phyloP scores from a whole-genome alignment of 1,284 basidiomycete genomes.

The Irpex lacteus region DNA sequence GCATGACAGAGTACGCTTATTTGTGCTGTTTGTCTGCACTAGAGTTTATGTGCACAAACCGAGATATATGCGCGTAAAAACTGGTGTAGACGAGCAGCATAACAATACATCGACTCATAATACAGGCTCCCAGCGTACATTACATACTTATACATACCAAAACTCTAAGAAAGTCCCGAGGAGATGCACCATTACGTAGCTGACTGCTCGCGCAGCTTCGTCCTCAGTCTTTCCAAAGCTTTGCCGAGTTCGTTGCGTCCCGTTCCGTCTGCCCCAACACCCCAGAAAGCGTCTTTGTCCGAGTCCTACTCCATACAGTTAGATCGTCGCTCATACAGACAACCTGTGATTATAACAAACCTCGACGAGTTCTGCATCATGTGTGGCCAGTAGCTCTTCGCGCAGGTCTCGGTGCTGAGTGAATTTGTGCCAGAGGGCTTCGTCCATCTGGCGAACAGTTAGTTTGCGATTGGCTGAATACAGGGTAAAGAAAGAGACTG shows the following conservation, averaged over 20 bases:
- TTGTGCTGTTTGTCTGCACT: too few species aligned
- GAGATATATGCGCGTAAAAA: too few species aligned
- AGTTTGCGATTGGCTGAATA: background rate
- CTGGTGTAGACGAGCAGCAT: too few species aligned
- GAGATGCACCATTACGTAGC: background rate
- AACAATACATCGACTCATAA: too few species aligned
- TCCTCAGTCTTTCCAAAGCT: slow-evolving; percentile 19
- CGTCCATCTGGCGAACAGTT: slow-evolving; percentile 51
- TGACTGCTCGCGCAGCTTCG: slow-evolving; percentile 4
- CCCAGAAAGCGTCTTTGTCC: slow-evolving; percentile 50
- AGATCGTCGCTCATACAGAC: background rate
- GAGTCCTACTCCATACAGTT: slow-evolving; percentile 43
- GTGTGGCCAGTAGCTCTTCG: slow-evolving; percentile 54
- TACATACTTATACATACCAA: too few species aligned
- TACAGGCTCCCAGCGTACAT: too few species aligned
- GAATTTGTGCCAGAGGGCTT: slow-evolving; percentile 57
- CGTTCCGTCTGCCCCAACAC: slow-evolving; percentile 18
- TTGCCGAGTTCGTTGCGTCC: slow-evolving; percentile 25
- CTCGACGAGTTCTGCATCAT: slow-evolving; percentile 59
- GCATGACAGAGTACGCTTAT: too few species aligned
- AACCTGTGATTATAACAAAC: slow-evolving; percentile 28
- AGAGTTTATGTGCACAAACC: too few species aligned
- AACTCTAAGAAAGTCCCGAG: too few species aligned
- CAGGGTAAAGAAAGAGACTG: background rate
- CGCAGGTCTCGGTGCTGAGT: slow-evolving; percentile 56